Percentiles rank a stretch among this genome's conserved stretches.
Conservation (phyloP, 2,329 filamentous ascomycete species). For the Zymoseptoria crescenta region DNA sequence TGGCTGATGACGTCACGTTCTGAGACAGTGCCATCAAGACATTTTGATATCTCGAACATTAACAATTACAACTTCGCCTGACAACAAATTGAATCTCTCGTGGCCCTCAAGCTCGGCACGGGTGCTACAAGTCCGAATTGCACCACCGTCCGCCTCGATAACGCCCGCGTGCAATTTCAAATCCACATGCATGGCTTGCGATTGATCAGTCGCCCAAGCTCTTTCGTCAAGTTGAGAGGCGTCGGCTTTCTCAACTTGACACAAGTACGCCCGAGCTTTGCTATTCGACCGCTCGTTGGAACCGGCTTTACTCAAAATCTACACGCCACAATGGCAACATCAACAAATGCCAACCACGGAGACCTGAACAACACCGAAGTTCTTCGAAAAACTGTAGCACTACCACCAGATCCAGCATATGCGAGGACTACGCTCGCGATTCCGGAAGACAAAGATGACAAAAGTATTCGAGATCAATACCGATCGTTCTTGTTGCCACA, state of each 20-base stretch:
- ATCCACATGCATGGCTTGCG: background rate
- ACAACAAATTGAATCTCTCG: too few species aligned
- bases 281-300: background rate
- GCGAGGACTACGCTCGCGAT: slow-evolving; percentile 36
- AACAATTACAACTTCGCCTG: too few species aligned
- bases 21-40: background rate
- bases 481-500: slow-evolving; percentile 49
- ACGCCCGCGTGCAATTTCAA: background rate
- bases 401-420: slow-evolving; percentile 12
- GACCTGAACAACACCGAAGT: slow-evolving; percentile 22
- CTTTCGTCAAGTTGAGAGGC: background rate
- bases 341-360: slow-evolving; percentile 4
- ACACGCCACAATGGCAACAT: background rate
- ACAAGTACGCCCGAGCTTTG: background rate
- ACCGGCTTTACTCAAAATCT: background rate
- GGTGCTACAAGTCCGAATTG: background rate
- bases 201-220: background rate
- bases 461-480: slow-evolving; percentile 40
- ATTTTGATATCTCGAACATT: background rate
- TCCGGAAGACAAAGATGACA: slow-evolving; percentile 40
- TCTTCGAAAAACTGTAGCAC: slow-evolving; percentile 10
- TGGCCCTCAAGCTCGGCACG: background rate
- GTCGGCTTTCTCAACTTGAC: background rate
- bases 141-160: background rate
- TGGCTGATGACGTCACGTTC: background rate